Evolutionary conservation across 352 stramenopile species (phyloP).

Genomic region (Globisporangium recalcitrans): DNA sequence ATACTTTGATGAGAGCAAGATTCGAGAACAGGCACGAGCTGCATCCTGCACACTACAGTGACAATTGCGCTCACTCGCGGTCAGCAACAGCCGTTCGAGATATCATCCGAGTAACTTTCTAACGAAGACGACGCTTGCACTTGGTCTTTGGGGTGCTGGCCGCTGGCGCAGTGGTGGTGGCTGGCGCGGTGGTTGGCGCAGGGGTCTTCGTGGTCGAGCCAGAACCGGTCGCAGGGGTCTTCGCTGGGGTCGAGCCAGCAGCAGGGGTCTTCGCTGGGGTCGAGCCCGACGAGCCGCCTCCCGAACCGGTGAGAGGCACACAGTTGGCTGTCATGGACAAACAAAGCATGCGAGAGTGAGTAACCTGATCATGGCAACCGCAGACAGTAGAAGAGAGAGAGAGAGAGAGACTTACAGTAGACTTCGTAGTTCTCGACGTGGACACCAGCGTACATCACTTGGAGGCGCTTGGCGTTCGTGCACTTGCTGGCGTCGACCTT

Average conservation of each 20-base stretch:
- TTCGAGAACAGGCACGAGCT: background rate
- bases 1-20: too few species aligned
- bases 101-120: background rate
- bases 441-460: conserved; percentile 22
- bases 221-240: background rate
- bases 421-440: conserved; percentile 19
- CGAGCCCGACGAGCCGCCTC: background rate
- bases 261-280: background rate
- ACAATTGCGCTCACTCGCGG: too few species aligned
- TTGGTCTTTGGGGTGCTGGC: conserved; percentile 4
- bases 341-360: too few species aligned
- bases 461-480: conserved; percentile 14
- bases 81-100: background rate
- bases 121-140: conserved; percentile 6
- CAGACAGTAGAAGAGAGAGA: too few species aligned
- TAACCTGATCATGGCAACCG: too few species aligned
- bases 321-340: too few species aligned
- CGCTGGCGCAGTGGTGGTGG: background rate
- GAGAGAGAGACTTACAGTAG: too few species aligned
- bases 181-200: background rate
- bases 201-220: background rate
- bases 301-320: conserved; percentile 6
- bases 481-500: conserved; percentile 17
- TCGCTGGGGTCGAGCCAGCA: background rate
- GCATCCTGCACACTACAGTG: too few species aligned